Evolutionary conservation across 345 rosid genomes (phyloP), one percentile per base, ranked within the genome.

Genomic region (Salix koriyanagi): DNA sequence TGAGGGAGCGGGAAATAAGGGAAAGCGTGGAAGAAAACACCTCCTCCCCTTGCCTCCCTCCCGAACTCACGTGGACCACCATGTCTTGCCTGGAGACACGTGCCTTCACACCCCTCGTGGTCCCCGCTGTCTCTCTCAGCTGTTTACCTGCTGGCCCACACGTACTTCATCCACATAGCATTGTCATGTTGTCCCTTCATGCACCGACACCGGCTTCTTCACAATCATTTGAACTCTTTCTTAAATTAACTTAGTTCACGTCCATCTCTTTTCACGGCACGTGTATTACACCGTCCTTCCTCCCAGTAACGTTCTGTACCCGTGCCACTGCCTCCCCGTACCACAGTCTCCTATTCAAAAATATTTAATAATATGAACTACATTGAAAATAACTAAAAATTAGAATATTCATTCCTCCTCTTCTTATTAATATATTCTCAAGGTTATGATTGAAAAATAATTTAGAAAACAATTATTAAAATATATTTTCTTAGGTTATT

Each of bases 61-160:
- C 4, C 69, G 61, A 76, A 37, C 83, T 87, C 91, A 85, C 89
- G 91, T 87, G 94, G 88, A 79, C 88, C 85, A 87, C 77, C 86
- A 85, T 85, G 91, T 67, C 87, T 66, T 82, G 85, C 86, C 74
- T 85, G 75, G 79, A 76, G 72, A 81, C 92, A 86, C 89, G 87
- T 90, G 91, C 87, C 34, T 13, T 14, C 75, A 16, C 62, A 37
- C 58, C 48, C 44, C 48, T 23, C 23, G 21, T 65, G 71, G 79
- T 48, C 70, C 75, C 79, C 39, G 48, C 78, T 1, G 34, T 23
- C 18, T 36, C 48, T 48, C 64, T 76, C 48, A 19, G 7, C 19
- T 4, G 21, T 16, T 3, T 15, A 2, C 9, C 21, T 19, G 52
- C 65, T 77, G 88, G 25, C 61, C 84, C 86, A 42, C 82, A 26